Evolutionary conservation across 352 stramenopile species (phyloP).

Genomic region (Phytophthora pseudosyringae): DNA sequence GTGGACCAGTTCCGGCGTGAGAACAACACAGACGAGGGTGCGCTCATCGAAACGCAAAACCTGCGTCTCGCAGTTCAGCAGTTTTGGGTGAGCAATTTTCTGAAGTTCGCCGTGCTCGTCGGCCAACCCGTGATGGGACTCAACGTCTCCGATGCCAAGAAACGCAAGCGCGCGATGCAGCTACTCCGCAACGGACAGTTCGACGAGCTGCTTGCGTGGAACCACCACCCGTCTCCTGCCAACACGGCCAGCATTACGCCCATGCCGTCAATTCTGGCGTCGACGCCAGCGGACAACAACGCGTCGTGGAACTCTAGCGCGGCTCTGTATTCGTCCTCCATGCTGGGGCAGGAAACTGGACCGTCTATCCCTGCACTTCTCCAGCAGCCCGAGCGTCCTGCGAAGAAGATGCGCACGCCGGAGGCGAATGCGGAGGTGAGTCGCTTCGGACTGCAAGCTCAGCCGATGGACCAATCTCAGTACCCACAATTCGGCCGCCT

Average conservation of each 20-base stretch:
- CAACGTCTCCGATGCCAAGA: constrained; percentile 83
- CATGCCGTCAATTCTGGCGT: constrained; percentile 37
- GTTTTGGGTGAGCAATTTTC: constrained; percentile 87
- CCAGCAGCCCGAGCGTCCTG: constrained; percentile 39
- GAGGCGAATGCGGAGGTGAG: constrained; percentile 37
- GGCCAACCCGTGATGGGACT: constrained; percentile 77
- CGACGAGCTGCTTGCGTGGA: constrained; percentile 76
- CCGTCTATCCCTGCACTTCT: constrained; percentile 38
- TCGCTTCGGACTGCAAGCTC: constrained; percentile 32
- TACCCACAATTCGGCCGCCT: constrained; percentile 40
- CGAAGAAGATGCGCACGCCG: constrained; percentile 65
- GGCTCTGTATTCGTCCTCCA: constrained; percentile 33
- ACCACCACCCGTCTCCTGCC: constrained; percentile 44
- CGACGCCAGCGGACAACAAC: constrained; percentile 15
- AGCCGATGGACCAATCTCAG: constrained; percentile 30
- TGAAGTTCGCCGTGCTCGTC: constrained; percentile 83
- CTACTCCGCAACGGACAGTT: constrained; percentile 81
- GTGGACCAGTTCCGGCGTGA: constrained; percentile 83
- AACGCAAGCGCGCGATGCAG: constrained; percentile 80
- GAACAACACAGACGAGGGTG: constrained; percentile 84
- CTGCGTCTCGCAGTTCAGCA: constrained; percentile 80
- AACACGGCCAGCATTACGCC: constrained; percentile 49
- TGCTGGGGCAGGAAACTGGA: constrained; percentile 33
- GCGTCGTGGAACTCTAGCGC: constrained; percentile 33
- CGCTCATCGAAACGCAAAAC: constrained; percentile 73